A percentile compares a stretch with the other conserved stretches of the same genome.
Conservation (phyloP, 2,329 filamentous ascomycete species). For the Beauveria scarabaeidicola region DNA sequence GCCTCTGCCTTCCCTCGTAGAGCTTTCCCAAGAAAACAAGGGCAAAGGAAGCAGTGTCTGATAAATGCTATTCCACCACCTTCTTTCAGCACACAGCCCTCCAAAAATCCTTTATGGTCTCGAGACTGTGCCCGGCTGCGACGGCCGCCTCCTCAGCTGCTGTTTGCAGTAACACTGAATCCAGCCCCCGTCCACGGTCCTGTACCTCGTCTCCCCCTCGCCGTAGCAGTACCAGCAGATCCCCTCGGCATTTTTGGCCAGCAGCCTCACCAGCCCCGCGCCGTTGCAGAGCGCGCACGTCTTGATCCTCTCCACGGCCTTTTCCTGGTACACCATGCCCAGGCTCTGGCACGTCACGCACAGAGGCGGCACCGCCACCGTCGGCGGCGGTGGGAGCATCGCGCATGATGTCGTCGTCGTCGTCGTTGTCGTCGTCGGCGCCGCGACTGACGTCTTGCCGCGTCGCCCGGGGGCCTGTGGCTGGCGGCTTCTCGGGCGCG, state of each 20-base stretch:
- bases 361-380: neutral
- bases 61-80: too few relatives aligned
- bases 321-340: neutral
- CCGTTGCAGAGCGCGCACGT: neutral
- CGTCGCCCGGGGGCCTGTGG: neutral
- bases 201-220: neutral
- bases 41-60: too few relatives aligned
- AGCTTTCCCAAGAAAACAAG: too few relatives aligned
- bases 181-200: neutral
- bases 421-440: neutral
- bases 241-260: neutral
- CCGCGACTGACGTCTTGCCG: neutral
- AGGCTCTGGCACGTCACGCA: neutral
- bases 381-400: neutral
- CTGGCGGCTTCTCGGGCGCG: neutral
- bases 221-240: conserved; percentile 1
- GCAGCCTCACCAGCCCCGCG: neutral
- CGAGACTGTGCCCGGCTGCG: neutral
- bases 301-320: neutral
- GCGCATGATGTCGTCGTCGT: neutral
- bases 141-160: neutral
- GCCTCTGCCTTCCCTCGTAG: too few relatives aligned
- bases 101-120: neutral
- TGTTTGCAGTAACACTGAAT: neutral
- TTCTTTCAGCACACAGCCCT: too few relatives aligned